Percentiles rank a stretch among this genome's conserved stretches.
These are phyloP conservation scores for Phytophthora podocarpi DNA, from an alignment of 352 stramenopile species.

Conservation along the genomic window DNA sequence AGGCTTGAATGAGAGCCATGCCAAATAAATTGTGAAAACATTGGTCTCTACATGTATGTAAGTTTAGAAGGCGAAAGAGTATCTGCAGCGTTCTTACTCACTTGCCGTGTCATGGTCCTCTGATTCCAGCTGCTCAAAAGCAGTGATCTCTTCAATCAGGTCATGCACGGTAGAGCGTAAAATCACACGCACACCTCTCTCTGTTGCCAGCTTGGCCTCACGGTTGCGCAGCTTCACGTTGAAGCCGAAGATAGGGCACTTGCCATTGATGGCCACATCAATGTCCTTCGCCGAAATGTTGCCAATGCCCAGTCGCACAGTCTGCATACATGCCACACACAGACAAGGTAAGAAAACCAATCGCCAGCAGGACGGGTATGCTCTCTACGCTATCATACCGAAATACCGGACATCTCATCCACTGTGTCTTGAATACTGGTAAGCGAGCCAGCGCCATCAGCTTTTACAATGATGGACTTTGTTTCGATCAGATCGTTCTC, in stretches of 20 bases:
- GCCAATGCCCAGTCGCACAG: conserved; percentile 78
- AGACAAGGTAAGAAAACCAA: conserved; percentile 2
- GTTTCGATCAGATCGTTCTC: conserved; percentile 50
- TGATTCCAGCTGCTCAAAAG: conserved; percentile 38
- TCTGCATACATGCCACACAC: conserved; percentile 38
- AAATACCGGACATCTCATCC: conserved; percentile 67
- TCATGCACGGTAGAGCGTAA: conserved; percentile 76
- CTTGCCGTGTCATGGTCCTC: conserved; percentile 4
- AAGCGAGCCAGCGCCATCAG: conserved; percentile 76
- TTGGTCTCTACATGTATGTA: conserved; percentile 1
- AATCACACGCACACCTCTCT: conserved; percentile 69
- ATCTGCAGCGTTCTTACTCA: conserved; percentile 1
- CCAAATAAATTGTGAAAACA: too few species aligned
- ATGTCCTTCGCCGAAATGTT: conserved; percentile 82
- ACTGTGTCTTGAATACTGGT: conserved; percentile 87
- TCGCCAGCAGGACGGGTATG: not conserved
- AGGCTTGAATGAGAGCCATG: too few species aligned
- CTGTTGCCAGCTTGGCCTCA: conserved; percentile 58
- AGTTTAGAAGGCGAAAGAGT: conserved; percentile 1
- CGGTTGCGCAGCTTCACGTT: conserved; percentile 74
- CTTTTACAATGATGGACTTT: conserved; percentile 83
- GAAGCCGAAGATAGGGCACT: conserved; percentile 87
- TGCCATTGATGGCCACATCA: conserved; percentile 77
- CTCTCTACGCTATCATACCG: conserved; percentile 29
- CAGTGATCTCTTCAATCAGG: conserved; percentile 76